Evolutionary conservation across 148 eudicot species (phyloP), one percentile per base, ranked within the genome.

Genomic region (Persicaria tinctoria): DNA sequence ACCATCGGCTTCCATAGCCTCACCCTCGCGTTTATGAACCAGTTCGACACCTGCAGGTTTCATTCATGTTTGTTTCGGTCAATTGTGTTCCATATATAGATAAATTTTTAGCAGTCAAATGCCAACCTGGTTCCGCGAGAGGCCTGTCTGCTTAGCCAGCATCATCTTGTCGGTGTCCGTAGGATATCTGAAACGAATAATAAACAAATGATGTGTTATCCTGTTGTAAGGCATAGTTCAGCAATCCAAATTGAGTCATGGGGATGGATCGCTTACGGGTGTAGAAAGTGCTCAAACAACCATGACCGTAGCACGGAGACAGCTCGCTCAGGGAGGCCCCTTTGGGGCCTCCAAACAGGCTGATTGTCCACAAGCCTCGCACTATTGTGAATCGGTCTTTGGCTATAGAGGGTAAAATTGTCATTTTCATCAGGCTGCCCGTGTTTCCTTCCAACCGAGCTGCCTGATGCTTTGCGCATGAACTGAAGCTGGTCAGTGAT

Each of bases 1-100:
- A 89, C 89, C 93, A 89, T 89, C 1, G 93, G 93, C 77, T 89
- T 89, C 93, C 95, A 90, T 18, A 90, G 83, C 8, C 95, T 81
- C 18, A 90, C 95, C 79, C 95, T 79, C 13, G 95, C 95, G 72
- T 90, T 90, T 80, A 90, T 90, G 78, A 90, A 90, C 95, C 95
- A 90, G 79, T 90, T 90, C 71, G 95, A 90, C 12, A 90, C 95
- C 95, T 90, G 41, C 41, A 32, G 3, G 83, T 63, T 7, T 12
- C 8, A 8, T 32, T 32, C 8, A 5, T 7, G 32, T 63, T 9
- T 53, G 57, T 4, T 9, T 53, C 57, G n/a, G 13, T 32, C 41
- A 9, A 9, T 53, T 53, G 57, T 9, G 11, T 53, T 16, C 13
- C 0, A 14, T 10, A 64, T 0, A 11, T 2, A 23, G 4, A 68